Evolutionary conservation across 345 rosid genomes (phyloP), one percentile per base, ranked within the genome.

Genomic region (Iberis pinnata): DNA sequence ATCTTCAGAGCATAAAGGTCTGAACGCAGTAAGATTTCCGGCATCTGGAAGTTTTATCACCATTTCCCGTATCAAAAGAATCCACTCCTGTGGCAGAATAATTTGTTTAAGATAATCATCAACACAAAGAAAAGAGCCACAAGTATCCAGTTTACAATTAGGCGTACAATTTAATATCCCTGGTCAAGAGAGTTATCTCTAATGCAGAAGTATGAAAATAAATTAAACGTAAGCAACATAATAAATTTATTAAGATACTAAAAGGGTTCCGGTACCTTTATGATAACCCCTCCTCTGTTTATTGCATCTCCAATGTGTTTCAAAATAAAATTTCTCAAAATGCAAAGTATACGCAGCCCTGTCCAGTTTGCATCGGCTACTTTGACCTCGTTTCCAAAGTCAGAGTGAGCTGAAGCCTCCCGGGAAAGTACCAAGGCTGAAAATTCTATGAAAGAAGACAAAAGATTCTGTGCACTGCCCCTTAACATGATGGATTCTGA

Each of bases 361-460:
- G 81, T 76, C 98, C 98, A 89, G 57, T 51, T 52, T 37, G 66
- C 72, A 63, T 69, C 67, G 60, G 54, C 59, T 60, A 35, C 48
- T 49, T 55, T 43, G 54, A 66, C 71, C 24, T 27, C 67, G 48
- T 76, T 72, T 43, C 63, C 64, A 29, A 39, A 35, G 22, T 41
- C 72, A 40, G 44, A 35, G 44, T 60, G 49, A 37, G 29, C 64
- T 33, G 72, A 37, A 44, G 46, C 61, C 50, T 74, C 79, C 47
- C 24, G 57, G 24, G 49, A 37, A 53, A 88, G 75, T 68, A 85
- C 55, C 48, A 61, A 49, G 37, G 73, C 74, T 49, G 80, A 76
- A 60, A 92, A 88, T 49, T 88, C 89, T 38, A 88, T 74, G 72
- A 85, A 92, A 3, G 82, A 68, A 15, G 74, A 81, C 75, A 92